These are phyloP conservation scores for Chaetoscypha palmicola DNA, from an alignment of 2,329 filamentous ascomycete species.

Conservation along the genomic window DNA sequence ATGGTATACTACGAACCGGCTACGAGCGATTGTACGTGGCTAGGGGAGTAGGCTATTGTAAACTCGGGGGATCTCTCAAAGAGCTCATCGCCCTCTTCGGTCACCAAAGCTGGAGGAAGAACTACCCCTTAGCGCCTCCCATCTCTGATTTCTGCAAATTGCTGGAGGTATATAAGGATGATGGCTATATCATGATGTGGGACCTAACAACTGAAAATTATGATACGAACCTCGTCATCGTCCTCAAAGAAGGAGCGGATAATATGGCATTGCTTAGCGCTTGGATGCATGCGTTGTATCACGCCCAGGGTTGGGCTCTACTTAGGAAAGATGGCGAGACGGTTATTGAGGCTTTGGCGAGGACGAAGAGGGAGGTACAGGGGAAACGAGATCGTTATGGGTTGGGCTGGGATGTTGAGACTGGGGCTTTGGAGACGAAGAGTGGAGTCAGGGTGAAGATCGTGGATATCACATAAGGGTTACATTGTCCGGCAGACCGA, in stretches of 20 bases:
- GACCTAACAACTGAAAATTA: constrained; percentile 30
- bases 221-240: constrained; percentile 46
- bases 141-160: constrained; percentile 32
- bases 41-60: constrained; percentile 52
- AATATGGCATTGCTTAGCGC: constrained; percentile 48
- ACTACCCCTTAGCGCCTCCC: constrained; percentile 19
- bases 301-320: constrained; percentile 10
- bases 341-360: constrained; percentile 6
- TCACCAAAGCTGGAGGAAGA: constrained; percentile 1
- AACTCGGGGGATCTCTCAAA: constrained; percentile 43
- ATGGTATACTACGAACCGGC: constrained; percentile 41
- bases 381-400: constrained; percentile 15
- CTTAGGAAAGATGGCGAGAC: constrained; percentile 1
- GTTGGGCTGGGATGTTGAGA: constrained; percentile 61
- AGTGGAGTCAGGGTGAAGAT: constrained; percentile 37
- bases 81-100: constrained; percentile 20
- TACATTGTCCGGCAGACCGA: too few species aligned
- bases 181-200: constrained; percentile 57
- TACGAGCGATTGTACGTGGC: too few species aligned
- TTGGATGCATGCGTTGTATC: constrained; percentile 54
- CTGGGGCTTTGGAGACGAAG: constrained; percentile 59
- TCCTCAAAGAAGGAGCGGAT: constrained; percentile 52
- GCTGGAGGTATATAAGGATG: constrained; percentile 41
- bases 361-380: constrained; percentile 1
- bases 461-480: too few species aligned